Conservation (phyloP, 495 filamentous ascomycete genomes). For the Poronia punctata region DNA sequence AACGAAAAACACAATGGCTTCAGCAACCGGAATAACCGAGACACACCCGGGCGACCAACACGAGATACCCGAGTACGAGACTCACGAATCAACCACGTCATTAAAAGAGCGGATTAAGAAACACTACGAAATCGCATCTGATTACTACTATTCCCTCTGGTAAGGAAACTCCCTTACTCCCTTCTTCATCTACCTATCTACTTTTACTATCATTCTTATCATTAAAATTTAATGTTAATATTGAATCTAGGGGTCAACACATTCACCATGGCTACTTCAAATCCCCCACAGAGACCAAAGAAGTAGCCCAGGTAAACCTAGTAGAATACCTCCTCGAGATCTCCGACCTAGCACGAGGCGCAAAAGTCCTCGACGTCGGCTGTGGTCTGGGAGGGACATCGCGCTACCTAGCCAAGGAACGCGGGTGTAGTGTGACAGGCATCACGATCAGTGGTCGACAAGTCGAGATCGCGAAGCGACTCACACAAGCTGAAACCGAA, state of each 20-base stretch:
- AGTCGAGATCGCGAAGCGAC: constrained; percentile 41
- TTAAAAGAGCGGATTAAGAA: constrained; percentile 52
- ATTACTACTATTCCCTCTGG: constrained; percentile 48
- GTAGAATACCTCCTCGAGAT: constrained; percentile 44
- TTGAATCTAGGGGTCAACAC: constrained; percentile 48
- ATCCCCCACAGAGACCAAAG: constrained; percentile 38
- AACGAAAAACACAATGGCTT: constrained; percentile 2
- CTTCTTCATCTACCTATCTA: not conserved
- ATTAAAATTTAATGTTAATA: constrained; percentile 1
- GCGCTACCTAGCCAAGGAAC: constrained; percentile 41
- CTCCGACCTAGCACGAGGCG: constrained; percentile 26
- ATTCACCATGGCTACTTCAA: constrained; percentile 52
- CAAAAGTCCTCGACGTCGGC: constrained; percentile 46
- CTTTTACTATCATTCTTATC: not conserved
- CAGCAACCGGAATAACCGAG: not conserved
- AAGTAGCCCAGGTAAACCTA: constrained; percentile 44
- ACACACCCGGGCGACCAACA: constrained; percentile 34
- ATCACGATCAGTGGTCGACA: constrained; percentile 52
- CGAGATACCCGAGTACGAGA: constrained; percentile 41
- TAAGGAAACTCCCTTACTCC: constrained; percentile 12
- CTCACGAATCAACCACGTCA: constrained; percentile 45
- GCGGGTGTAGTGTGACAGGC: constrained; percentile 43
- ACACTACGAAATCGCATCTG: constrained; percentile 53
- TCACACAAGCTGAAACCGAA: constrained; percentile 31
- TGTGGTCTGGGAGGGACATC: constrained; percentile 52